Conservation (phyloP, 2,329 filamentous ascomycete genomes). For the Fusarium tjaetaba region DNA sequence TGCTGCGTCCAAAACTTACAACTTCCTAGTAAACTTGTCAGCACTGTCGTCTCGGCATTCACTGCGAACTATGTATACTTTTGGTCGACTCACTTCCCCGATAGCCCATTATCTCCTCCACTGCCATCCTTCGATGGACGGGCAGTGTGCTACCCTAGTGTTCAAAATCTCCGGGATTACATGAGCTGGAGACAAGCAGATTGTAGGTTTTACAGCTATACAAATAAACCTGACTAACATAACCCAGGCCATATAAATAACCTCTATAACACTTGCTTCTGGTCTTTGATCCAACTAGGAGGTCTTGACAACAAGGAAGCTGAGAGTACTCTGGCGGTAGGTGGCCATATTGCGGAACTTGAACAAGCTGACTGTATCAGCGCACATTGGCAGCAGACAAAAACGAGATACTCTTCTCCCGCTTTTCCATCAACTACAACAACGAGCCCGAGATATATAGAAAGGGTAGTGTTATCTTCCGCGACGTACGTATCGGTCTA, state of each 20-base stretch:
- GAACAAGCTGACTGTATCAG: conserved; percentile 54
- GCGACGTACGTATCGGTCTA: conserved; percentile 67
- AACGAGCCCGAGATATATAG: conserved; percentile 92
- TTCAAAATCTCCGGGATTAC: conserved; percentile 88
- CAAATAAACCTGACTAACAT: conserved; percentile 16
- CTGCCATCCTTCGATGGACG: conserved; percentile 93
- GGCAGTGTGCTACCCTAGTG: conserved; percentile 87
- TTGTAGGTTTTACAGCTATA: conserved; percentile 66
- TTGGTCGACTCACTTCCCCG: conserved; percentile 81
- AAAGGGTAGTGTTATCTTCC: conserved; percentile 91
- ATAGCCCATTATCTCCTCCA: conserved; percentile 74
- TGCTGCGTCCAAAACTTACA: conserved; percentile 12
- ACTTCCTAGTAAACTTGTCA: conserved; percentile 79
- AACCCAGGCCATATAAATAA: conserved; percentile 88
- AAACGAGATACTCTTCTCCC: conserved; percentile 92
- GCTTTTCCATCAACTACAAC: conserved; percentile 96
- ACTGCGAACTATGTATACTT: conserved; percentile 88
- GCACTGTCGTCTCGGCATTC: conserved; percentile 91
- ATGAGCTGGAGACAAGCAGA: conserved; percentile 97
- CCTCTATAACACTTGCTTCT: conserved; percentile 97
- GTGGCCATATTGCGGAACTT: conserved; percentile 24
- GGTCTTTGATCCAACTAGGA: conserved; percentile 83
- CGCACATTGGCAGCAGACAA: conserved; percentile 89
- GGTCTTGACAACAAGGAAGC: conserved; percentile 81
- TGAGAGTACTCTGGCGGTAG: conserved; percentile 79